A percentile compares a stretch with the other conserved stretches of the same genome.
These are phyloP conservation scores for Pythium scleroteichum DNA, from an alignment of 352 stramenopile genomes.

Conservation along the genomic window DNA sequence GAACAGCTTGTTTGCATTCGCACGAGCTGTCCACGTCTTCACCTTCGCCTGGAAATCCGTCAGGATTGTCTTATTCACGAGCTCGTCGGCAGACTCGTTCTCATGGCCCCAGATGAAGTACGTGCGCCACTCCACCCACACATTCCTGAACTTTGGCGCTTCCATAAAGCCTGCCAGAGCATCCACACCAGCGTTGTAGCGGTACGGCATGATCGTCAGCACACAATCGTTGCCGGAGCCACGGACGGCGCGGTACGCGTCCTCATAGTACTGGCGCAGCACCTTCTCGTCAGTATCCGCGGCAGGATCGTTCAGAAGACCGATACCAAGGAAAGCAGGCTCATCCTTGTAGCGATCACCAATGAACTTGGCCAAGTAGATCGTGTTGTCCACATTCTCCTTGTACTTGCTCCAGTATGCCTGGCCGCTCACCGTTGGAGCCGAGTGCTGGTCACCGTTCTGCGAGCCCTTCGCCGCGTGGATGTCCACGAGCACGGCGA, in stretches of 20 bases:
- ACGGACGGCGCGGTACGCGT: constrained; percentile 26
- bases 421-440: constrained; percentile 20
- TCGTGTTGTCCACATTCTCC: constrained; percentile 26
- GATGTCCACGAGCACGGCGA: constrained; percentile 44
- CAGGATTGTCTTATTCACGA: constrained; percentile 10
- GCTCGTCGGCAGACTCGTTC: constrained; percentile 9
- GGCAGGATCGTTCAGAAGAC: constrained; percentile 33
- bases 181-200: constrained; percentile 11
- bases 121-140: constrained; percentile 32
- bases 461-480: constrained; percentile 64
- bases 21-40: constrained; percentile 10
- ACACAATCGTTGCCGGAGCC: constrained; percentile 25
- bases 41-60: constrained; percentile 17
- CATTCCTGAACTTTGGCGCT: constrained; percentile 11
- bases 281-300: constrained; percentile 13
- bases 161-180: constrained; percentile 16
- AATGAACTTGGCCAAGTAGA: constrained; percentile 31
- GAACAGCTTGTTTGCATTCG: constrained; percentile 28
- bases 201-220: constrained; percentile 22
- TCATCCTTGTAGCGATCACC: constrained; percentile 30
- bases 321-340: constrained; percentile 34
- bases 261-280: constrained; percentile 31
- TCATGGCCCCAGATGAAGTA: constrained; percentile 31
- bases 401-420: constrained; percentile 21
- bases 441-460: constrained; percentile 66